phyloP scores from a whole-genome alignment of 768 basidiomycete genomes.

The Podaxis sp. region DNA sequence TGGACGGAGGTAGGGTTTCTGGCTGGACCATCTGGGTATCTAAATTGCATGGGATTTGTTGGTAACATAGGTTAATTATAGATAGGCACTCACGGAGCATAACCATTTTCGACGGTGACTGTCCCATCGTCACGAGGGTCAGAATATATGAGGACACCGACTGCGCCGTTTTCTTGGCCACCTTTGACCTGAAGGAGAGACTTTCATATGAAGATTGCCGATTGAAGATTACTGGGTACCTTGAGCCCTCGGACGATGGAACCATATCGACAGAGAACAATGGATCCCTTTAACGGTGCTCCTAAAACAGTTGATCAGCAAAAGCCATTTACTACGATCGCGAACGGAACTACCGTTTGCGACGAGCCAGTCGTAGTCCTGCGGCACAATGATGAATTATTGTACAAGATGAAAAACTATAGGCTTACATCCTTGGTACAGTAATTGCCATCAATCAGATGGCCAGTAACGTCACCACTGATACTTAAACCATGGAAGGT shows the following conservation, averaged over 20 bases:
- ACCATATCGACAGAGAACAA: constrained; percentile 79
- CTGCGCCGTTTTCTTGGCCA: constrained; percentile 78
- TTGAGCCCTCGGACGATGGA: constrained; percentile 84
- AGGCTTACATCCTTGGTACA: constrained; percentile 58
- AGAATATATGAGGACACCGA: constrained; percentile 75
- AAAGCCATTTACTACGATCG: background rate
- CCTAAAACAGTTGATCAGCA: constrained; percentile 35
- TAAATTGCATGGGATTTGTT: background rate
- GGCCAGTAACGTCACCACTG: constrained; percentile 71
- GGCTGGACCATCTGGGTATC: constrained; percentile 83
- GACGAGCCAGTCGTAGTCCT: constrained; percentile 57
- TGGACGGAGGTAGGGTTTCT: constrained; percentile 82
- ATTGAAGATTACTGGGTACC: constrained; percentile 32
- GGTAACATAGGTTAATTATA: background rate
- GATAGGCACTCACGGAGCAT: constrained; percentile 35
- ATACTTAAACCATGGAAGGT: constrained; percentile 85
- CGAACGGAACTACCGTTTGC: constrained; percentile 23
- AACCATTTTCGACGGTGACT: constrained; percentile 74
- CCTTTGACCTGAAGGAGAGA: constrained; percentile 57
- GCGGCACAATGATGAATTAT: background rate
- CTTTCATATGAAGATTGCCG: background rate
- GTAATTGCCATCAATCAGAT: constrained; percentile 77
- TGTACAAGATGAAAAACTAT: background rate
- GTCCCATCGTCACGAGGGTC: constrained; percentile 83
- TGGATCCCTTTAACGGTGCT: constrained; percentile 68